These are phyloP conservation scores for Cenchrus purpureus DNA, from an alignment of 176 grass and related monocot species.

Conservation along the genomic window DNA sequence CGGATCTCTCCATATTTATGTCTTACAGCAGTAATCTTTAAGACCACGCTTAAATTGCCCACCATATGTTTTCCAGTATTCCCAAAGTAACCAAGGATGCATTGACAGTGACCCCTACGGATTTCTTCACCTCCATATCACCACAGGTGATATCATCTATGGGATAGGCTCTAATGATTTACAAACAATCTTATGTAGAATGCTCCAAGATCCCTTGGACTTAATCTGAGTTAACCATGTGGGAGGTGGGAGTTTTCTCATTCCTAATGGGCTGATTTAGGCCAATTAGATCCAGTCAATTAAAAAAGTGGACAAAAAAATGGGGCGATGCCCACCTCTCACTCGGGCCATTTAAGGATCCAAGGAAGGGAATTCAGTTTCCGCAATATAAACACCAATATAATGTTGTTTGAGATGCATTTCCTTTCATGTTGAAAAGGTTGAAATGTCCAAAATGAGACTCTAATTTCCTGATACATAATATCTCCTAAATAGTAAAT, in stretches of 20 bases:
- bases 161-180: not conserved
- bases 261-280: not conserved
- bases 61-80: not conserved
- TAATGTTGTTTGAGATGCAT: not conserved
- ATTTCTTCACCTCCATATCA: not conserved
- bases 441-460: conserved; percentile 5
- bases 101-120: not conserved
- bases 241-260: not conserved
- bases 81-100: conserved; percentile 7
- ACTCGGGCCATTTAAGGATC: not conserved
- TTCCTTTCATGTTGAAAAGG: not conserved
- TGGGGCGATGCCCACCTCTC: not conserved
- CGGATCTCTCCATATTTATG: not conserved
- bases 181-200: conserved; percentile 11
- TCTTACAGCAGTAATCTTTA: not conserved
- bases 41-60: not conserved
- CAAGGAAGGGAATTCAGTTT: not conserved
- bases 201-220: not conserved
- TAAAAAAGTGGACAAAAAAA: not conserved
- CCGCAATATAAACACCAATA: not conserved
- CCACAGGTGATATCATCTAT: not conserved
- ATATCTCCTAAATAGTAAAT: not conserved
- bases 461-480: not conserved
- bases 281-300: not conserved
- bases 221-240: not conserved